A percentile compares a stretch with the other conserved stretches of the same genome.
These are phyloP conservation scores for Coemansia sp. DNA, from an alignment of 192 early-diverging fungal genomes.

Conservation along the genomic window DNA sequence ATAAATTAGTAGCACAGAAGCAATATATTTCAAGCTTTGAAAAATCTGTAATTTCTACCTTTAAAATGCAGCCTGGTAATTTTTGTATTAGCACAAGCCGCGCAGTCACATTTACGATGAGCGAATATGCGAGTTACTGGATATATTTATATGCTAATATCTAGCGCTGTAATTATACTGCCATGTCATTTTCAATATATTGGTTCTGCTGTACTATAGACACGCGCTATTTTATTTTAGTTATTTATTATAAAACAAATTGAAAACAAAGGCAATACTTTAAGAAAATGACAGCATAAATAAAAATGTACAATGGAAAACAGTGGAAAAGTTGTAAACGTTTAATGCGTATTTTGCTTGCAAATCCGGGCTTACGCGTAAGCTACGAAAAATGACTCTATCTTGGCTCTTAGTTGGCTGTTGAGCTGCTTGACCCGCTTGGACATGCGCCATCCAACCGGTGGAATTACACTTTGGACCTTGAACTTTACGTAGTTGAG, in stretches of 20 bases:
- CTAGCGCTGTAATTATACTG: not conserved
- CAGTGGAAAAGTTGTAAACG: not conserved
- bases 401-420: constrained; percentile 19
- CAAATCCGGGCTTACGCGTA: not conserved
- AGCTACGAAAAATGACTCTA: constrained; percentile 39
- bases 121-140: constrained; percentile 3
- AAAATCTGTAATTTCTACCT: not conserved
- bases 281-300: not conserved
- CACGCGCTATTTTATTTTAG: not conserved
- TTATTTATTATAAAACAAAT: constrained; percentile 1
- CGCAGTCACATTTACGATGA: not conserved
- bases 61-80: not conserved
- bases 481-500: constrained; percentile 23
- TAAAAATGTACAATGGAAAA: constrained; percentile 1
- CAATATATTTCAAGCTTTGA: not conserved
- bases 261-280: constrained; percentile 3
- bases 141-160: constrained; percentile 1
- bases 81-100: not conserved
- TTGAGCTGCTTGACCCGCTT: constrained; percentile 18
- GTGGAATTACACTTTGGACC: constrained; percentile 17
- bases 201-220: not conserved
- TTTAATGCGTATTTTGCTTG: not conserved
- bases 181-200: not conserved
- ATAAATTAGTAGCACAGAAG: not conserved
- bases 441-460: constrained; percentile 17